Evolutionary conservation across 2,329 filamentous ascomycete genomes (phyloP).

Genomic region (Diaporthe sp.): DNA sequence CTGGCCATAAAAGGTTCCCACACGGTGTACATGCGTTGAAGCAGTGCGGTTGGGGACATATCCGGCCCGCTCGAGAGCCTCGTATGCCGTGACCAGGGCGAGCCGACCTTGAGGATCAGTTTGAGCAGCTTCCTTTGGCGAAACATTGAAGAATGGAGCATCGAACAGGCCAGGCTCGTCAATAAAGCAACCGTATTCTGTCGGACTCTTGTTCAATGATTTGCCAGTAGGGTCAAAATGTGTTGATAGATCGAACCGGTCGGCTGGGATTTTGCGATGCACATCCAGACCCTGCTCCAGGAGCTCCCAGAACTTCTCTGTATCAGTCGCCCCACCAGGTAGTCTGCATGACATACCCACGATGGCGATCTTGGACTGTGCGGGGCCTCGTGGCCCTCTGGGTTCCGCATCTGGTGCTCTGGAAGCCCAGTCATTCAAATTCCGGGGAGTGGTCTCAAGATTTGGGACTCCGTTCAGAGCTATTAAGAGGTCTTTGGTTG

Average conservation of each 20-base stretch:
- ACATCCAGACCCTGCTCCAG: slow-evolving; percentile 44
- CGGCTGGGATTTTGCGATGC: slow-evolving; percentile 36
- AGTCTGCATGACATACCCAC: not conserved
- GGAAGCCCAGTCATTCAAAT: not conserved
- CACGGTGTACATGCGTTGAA: slow-evolving; percentile 56
- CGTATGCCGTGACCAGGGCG: slow-evolving; percentile 28
- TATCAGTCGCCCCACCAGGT: not conserved
- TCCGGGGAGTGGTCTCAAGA: not conserved
- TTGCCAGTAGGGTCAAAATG: slow-evolving; percentile 44
- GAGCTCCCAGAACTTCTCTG: slow-evolving; percentile 15
- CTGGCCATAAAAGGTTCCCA: slow-evolving; percentile 75
- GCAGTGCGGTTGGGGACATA: slow-evolving; percentile 42
- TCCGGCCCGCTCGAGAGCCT: slow-evolving; percentile 61
- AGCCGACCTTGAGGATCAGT: slow-evolving; percentile 35
- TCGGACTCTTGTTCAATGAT: slow-evolving; percentile 70
- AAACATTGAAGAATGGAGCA: slow-evolving; percentile 37
- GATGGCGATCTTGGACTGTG: slow-evolving; percentile 6
- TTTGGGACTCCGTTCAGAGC: not conserved
- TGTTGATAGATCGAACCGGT: slow-evolving; percentile 34
- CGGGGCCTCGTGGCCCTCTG: not conserved
- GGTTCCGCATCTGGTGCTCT: not conserved
- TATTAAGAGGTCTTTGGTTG: not conserved
- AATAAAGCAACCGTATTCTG: slow-evolving; percentile 55
- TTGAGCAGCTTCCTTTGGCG: slow-evolving; percentile 27
- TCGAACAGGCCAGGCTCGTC: slow-evolving; percentile 35